Conservation (phyloP, 2,329 filamentous ascomycete species). For the Pestalotiopsis sp. region DNA sequence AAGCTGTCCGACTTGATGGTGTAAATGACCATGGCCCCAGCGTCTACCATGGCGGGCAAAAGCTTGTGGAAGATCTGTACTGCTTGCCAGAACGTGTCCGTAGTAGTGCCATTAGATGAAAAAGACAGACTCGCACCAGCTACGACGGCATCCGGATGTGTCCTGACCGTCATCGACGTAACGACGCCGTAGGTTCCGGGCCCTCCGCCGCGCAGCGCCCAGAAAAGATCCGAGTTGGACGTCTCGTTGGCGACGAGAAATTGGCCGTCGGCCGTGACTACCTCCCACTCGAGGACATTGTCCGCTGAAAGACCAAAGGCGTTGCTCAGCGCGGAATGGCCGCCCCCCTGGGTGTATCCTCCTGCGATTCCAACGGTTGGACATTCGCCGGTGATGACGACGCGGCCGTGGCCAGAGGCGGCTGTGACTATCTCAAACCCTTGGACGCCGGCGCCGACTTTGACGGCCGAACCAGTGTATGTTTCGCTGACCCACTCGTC, state of each 20-base stretch:
- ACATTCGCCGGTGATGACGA: constrained; percentile 51
- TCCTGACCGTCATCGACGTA: constrained; percentile 25
- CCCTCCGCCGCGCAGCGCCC: constrained; percentile 54
- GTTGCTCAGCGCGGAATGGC: constrained; percentile 56
- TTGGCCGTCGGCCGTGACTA: constrained; percentile 37
- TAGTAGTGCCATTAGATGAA: constrained; percentile 16
- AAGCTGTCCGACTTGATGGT: constrained; percentile 21
- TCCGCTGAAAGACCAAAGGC: constrained; percentile 63
- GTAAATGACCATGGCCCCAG: constrained; percentile 24
- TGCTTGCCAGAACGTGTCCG: not conserved
- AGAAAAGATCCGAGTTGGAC: constrained; percentile 53
- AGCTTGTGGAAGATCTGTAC: constrained; percentile 18
- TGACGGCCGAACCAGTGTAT: constrained; percentile 51
- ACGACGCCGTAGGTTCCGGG: constrained; percentile 53
- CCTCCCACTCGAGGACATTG: constrained; percentile 51
- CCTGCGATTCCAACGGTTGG: constrained; percentile 60
- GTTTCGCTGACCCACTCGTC: constrained; percentile 25
- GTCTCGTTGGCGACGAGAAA: constrained; percentile 40
- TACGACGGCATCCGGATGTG: constrained; percentile 21
- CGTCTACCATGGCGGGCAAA: constrained; percentile 26
- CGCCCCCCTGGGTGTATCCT: constrained; percentile 63
- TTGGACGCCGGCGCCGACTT: constrained; percentile 52
- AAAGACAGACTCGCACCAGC: constrained; percentile 21
- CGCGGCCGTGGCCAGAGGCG: constrained; percentile 39
- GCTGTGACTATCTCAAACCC: constrained; percentile 44